A percentile compares a stretch with the other conserved stretches of the same genome.
Evolutionary conservation across 2,329 filamentous ascomycete genomes (phyloP).

Genomic region (Tolypocladium cylindrosporum): DNA sequence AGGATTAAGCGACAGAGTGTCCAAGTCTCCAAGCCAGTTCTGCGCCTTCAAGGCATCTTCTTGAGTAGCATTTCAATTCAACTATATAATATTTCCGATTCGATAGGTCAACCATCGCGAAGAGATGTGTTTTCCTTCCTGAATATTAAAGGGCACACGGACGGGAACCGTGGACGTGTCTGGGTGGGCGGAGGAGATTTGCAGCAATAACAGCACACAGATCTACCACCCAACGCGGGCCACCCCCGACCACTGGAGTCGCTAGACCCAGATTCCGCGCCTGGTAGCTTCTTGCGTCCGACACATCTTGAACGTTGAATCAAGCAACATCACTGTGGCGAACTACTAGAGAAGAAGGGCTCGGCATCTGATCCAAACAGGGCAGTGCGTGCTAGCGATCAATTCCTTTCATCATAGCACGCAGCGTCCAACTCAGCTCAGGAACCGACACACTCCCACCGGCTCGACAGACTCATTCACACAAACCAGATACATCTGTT

Average conservation of each 20-base stretch:
- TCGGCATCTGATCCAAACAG: neutral
- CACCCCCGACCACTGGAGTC: too few species aligned
- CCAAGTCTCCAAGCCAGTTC: neutral
- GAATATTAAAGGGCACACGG: neutral
- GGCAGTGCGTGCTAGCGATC: neutral
- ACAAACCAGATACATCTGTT: too few species aligned
- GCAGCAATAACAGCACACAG: neutral
- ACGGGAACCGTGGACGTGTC: neutral
- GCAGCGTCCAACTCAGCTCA: neutral
- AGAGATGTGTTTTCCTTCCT: too few species aligned
- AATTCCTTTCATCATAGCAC: neutral
- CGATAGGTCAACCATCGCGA: too few species aligned
- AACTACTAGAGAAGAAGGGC: neutral
- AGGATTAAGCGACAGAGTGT: neutral
- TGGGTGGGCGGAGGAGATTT: neutral
- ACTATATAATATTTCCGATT: too few species aligned
- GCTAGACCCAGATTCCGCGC: too few species aligned
- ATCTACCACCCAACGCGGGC: neutral
- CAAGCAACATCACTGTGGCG: too few species aligned
- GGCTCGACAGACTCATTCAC: neutral
- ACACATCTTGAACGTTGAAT: neutral
- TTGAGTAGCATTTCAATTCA: too few species aligned
- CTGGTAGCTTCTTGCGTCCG: neutral
- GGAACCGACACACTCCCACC: neutral
- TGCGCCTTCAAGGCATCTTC: neutral